These are phyloP conservation scores for Monosporascus sp. DNA, from an alignment of 2,329 filamentous ascomycete species.

Conservation along the genomic window DNA sequence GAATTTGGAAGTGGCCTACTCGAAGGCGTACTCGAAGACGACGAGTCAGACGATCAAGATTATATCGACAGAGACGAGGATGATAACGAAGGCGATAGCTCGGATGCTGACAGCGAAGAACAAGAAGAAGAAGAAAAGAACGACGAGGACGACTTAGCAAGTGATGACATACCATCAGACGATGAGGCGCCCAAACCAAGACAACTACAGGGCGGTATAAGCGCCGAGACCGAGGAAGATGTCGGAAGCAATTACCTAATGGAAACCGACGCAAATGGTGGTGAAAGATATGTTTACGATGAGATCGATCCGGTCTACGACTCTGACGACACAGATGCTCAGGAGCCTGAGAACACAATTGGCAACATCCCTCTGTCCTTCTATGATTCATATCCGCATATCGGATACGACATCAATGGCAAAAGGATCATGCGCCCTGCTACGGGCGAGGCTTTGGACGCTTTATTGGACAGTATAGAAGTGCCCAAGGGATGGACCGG, in stretches of 20 bases:
- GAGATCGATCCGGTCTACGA: conserved; percentile 95
- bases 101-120: conserved; percentile 35
- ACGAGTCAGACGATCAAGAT: conserved; percentile 28
- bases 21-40: conserved; percentile 55
- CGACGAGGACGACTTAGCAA: conserved; percentile 32
- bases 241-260: conserved; percentile 47
- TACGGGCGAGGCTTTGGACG: conserved; percentile 87
- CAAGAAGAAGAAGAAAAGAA: conserved; percentile 21
- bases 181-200: conserved; percentile 32
- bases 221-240: conserved; percentile 27
- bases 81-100: conserved; percentile 40
- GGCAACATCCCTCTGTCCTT: conserved; percentile 91
- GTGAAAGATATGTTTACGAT: conserved; percentile 83
- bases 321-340: conserved; percentile 86
- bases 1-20: conserved; percentile 52
- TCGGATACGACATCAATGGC: conserved; percentile 98
- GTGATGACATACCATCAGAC: conserved; percentile 38
- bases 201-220: conserved; percentile 30
- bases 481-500: conserved; percentile 97
- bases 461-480: conserved; percentile 91
- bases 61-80: conserved; percentile 35
- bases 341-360: conserved; percentile 80
- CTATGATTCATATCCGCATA: conserved; percentile 96
- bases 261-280: conserved; percentile 82
- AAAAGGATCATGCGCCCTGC: conserved; percentile 97